Conservation (phyloP, 139 green algal species). For the Ulvella scutata region DNA sequence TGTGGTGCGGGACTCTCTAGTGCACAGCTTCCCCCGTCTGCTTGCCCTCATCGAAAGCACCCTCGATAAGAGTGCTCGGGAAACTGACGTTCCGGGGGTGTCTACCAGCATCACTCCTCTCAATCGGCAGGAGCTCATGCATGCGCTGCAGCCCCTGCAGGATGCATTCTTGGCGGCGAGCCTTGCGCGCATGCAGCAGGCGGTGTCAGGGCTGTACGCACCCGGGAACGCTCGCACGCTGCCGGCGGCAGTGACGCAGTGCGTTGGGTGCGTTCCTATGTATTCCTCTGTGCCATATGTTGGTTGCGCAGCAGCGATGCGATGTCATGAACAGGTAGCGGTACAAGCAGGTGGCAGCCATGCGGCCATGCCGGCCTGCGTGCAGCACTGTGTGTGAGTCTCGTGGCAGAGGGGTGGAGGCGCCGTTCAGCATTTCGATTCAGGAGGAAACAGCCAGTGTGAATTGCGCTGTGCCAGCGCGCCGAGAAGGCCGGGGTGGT, state of each 20-base stretch:
- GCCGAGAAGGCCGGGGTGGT: too few species aligned
- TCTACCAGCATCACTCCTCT: background rate
- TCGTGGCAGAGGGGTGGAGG: too few species aligned
- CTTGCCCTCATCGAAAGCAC: conserved; percentile 49
- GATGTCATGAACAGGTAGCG: too few species aligned
- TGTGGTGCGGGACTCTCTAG: conserved; percentile 40
- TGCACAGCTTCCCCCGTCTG: conserved; percentile 54
- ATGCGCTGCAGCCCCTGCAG: conserved; percentile 40
- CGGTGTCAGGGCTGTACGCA: conserved; percentile 50
- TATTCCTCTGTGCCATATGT: too few species aligned
- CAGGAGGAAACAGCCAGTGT: too few species aligned
- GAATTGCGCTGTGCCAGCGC: too few species aligned
- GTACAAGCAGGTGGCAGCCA: too few species aligned
- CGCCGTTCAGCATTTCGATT: too few species aligned
- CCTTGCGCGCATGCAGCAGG: conserved; percentile 53
- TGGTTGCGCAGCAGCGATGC: too few species aligned
- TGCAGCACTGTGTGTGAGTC: too few species aligned
- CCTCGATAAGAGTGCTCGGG: conserved; percentile 35
- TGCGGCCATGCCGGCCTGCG: too few species aligned
- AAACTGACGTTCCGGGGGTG: conserved; percentile 27
- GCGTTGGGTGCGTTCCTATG: conserved; percentile 31
- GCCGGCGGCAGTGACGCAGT: conserved; percentile 54
- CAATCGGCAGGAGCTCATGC: conserved; percentile 43
- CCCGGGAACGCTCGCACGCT: conserved; percentile 31
- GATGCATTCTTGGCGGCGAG: conserved; percentile 50